Evolutionary conservation across 2,329 filamentous ascomycete species (phyloP), one percentile per base, ranked within the genome.

Genomic region (Fusarium sarcochroum): DNA sequence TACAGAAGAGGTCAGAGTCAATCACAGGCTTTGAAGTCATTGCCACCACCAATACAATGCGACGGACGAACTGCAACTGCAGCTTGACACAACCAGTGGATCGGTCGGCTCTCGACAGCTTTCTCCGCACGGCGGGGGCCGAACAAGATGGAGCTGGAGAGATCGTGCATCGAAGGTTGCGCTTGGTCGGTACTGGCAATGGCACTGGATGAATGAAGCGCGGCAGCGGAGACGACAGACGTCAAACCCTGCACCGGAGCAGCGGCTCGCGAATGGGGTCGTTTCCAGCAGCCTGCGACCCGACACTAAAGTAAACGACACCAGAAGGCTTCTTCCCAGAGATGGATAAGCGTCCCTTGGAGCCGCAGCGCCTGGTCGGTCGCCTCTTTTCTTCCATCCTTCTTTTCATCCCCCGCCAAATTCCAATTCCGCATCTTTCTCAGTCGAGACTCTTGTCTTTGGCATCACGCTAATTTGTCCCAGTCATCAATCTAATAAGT

Each of bases 211-310:
- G 55, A 63, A 50, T 60, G 67, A 54, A 69, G 57, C 57, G 53
- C 67, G 67, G 42, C 37, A 70, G 64, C 68, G 68, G 68, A 66
- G 68, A 54, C 56, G 47, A 68, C 47, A 66, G 50, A 68, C 54
- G 52, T 68, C 61, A 63, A 66, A 69, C 71, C 71, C 71, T 74
- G 72, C 65, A 69, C 63, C 50, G 37, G 53, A 65, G 53, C 46
- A 54, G 46, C 66, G 53, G 63, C 70, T 71, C 70, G 38, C 72
- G 72, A 74, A 74, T 74, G 48, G 72, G 72, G 63, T 72, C 58
- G 49, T 72, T 74, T 74, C 72, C 72, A 69, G 69, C 60, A 38
- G 55, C 45, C 62, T 69, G 52, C 55, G 45, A 71, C 47, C 62
- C 49, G 60, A 66, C n/a, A n/a, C n/a, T n/a, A 32, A 66, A 66